Evolutionary conservation across 768 basidiomycete genomes (phyloP).

Genomic region (Crassisporium funariophilum): DNA sequence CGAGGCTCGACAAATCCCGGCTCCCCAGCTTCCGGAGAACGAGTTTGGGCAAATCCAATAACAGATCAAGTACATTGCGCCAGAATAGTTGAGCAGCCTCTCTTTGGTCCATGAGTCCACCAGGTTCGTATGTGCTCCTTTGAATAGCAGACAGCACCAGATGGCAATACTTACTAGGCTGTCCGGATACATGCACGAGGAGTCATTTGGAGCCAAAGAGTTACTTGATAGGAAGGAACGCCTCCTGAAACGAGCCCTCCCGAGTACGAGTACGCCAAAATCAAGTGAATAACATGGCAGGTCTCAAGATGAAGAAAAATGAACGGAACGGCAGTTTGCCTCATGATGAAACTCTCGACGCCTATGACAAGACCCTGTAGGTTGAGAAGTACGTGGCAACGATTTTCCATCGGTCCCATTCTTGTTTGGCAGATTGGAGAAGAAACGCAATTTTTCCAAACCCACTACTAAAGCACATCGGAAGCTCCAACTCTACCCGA

Average conservation of each 20-base stretch:
- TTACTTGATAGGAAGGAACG: slow-evolving; percentile 25
- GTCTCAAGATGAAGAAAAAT: slow-evolving; percentile 24
- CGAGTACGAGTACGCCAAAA: too few relatives aligned
- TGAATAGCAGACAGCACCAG: too few relatives aligned
- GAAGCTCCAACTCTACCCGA: slow-evolving; percentile 26
- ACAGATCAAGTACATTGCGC: too few relatives aligned
- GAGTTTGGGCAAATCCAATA: too few relatives aligned
- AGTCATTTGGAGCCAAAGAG: slow-evolving; percentile 29
- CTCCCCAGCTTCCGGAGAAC: too few relatives aligned
- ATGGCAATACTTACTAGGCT: too few relatives aligned
- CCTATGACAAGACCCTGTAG: slow-evolving; percentile 16
- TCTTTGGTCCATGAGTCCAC: too few relatives aligned
- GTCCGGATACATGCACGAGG: slow-evolving; percentile 26
- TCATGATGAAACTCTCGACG: slow-evolving; percentile 22
- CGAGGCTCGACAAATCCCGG: too few relatives aligned
- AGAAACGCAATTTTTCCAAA: slow-evolving; percentile 30
- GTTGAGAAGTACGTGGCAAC: slow-evolving; percentile 11
- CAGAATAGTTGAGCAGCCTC: too few relatives aligned
- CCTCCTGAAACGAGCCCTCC: too few relatives aligned
- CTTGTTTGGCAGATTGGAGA: slow-evolving; percentile 16
- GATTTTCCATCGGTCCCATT: not conserved
- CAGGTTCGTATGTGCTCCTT: too few relatives aligned
- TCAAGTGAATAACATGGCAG: not conserved
- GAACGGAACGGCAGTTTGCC: slow-evolving; percentile 22
- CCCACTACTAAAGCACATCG: slow-evolving; percentile 30